Conservation (phyloP, 2,329 filamentous ascomycete species). For the Chrysoporthe cubensis region DNA sequence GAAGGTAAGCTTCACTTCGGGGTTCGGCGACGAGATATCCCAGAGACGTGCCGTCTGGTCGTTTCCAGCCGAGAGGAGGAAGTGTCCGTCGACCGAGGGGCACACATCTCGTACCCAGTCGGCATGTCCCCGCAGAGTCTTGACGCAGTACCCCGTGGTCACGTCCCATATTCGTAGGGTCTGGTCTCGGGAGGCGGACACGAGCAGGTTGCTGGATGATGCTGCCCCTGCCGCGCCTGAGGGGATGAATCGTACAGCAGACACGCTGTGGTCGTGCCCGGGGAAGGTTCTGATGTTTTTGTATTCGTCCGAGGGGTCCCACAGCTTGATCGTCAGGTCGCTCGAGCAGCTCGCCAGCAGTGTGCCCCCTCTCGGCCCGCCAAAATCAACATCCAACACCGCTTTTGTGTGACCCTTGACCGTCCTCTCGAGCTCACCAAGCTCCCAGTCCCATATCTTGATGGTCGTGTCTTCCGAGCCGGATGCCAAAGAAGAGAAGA, state of each 20-base stretch:
- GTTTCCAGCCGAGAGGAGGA: constrained; percentile 79
- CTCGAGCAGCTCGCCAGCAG: constrained; percentile 82
- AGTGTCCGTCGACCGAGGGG: constrained; percentile 82
- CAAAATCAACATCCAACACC: constrained; percentile 87
- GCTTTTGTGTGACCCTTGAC: constrained; percentile 91
- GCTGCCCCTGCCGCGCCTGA: constrained; percentile 78
- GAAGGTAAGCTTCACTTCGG: constrained; percentile 78
- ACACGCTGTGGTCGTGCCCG: constrained; percentile 91
- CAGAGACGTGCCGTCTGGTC: constrained; percentile 83
- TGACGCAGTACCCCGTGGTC: constrained; percentile 88
- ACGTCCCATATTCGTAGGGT: constrained; percentile 90
- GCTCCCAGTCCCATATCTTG: constrained; percentile 97
- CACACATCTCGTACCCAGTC: constrained; percentile 92
- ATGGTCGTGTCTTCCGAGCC: constrained; percentile 92
- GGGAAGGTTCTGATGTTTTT: constrained; percentile 92
- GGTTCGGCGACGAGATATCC: constrained; percentile 72
- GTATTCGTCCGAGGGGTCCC: constrained; percentile 91
- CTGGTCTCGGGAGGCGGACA: constrained; percentile 84
- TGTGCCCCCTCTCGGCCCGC: constrained; percentile 78
- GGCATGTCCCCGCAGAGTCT: constrained; percentile 82
- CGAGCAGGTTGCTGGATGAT: constrained; percentile 81
- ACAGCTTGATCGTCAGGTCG: constrained; percentile 91
- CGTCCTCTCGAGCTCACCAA: constrained; percentile 87
- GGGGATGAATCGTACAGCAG: constrained; percentile 84
- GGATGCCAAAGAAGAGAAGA: constrained; percentile 87